Evolutionary conservation across 73 alveolate genomes (phyloP).

Genomic region (Paramecium pentaurelia): DNA sequence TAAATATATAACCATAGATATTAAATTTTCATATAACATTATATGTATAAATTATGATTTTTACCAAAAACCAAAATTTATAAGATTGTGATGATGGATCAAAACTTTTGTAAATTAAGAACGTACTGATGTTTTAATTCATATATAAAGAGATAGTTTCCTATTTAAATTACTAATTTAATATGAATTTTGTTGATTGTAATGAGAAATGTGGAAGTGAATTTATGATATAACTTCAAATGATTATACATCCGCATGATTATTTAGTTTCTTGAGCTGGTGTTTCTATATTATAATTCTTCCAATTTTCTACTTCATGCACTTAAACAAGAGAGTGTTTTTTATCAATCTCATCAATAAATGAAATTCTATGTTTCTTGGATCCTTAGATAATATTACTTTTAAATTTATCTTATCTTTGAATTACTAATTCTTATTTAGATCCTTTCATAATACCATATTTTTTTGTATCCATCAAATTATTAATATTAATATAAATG

Average conservation of each 20-base stretch:
- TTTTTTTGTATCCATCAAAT: not conserved
- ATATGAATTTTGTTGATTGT: not conserved
- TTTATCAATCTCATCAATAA: conserved; percentile 21
- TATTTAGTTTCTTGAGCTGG: not conserved
- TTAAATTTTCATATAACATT: not conserved
- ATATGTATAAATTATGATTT: not conserved
- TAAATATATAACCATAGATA: not conserved
- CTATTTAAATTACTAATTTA: not conserved
- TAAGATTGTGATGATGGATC: not conserved
- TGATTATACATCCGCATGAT: not conserved
- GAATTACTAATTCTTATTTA: not conserved
- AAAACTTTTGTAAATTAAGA: not conserved
- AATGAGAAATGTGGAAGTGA: not conserved
- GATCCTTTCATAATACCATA: not conserved
- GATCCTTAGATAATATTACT: not conserved
- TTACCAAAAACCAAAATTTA: not conserved
- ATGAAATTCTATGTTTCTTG: not conserved
- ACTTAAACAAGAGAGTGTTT: not conserved
- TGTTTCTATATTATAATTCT: not conserved
- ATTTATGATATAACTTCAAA: not conserved
- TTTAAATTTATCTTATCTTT: not conserved
- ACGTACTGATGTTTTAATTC: not conserved
- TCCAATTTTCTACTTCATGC: conserved; percentile 45
- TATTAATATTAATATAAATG: not conserved
- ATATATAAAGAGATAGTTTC: not conserved